These are phyloP conservation scores for Brassica juncea DNA, from an alignment of 345 rosid genomes.

Conservation along the genomic window DNA sequence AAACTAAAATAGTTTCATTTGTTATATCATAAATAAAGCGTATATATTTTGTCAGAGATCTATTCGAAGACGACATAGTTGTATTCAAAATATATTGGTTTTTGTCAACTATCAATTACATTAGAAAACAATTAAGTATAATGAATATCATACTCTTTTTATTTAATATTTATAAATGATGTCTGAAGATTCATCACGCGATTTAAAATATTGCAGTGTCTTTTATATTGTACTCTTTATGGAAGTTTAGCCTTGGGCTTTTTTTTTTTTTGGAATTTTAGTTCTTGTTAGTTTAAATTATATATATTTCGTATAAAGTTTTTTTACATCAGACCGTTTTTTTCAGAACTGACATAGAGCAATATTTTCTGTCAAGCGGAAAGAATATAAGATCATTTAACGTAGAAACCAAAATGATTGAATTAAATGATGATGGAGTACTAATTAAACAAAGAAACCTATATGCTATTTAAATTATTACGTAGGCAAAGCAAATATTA, in stretches of 20 bases:
- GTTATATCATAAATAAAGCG: neutral
- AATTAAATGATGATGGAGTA: neutral
- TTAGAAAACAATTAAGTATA: neutral
- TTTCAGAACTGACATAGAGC: neutral
- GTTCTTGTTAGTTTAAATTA: neutral
- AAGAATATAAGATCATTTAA: neutral
- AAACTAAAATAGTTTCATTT: neutral
- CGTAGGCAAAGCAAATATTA: constrained; percentile 4
- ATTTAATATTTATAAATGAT: neutral
- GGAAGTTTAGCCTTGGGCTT: neutral
- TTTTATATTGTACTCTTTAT: neutral
- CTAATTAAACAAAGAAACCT: constrained; percentile 7
- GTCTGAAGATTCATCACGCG: neutral
- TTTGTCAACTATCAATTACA: neutral
- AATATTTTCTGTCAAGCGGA: neutral
- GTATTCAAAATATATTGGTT: neutral
- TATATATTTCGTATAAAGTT: neutral
- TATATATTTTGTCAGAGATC: neutral
- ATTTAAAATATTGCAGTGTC: neutral
- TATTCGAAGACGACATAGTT: neutral
- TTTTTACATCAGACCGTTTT: neutral
- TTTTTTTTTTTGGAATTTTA: neutral
- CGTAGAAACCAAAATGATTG: neutral
- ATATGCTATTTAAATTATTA: constrained; percentile 5
- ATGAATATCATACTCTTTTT: neutral